Evolutionary conservation across 108 stramenopile species (phyloP), one percentile per base, ranked within the genome.

Genomic region (Tribonema minus): DNA sequence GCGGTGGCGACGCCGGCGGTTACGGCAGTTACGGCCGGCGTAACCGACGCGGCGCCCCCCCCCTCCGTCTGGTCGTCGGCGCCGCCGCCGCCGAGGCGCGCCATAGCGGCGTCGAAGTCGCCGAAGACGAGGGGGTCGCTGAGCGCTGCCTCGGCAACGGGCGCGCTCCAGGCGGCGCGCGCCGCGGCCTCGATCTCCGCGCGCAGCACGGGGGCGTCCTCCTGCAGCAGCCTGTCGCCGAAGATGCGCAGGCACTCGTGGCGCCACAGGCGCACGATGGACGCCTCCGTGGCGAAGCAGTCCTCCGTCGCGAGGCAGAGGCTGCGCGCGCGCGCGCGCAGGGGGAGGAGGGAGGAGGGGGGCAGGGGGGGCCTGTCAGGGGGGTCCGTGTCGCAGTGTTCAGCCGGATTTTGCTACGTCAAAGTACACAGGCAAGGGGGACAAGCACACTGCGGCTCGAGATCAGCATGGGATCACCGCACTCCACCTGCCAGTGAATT

Each of bases 241-340:
- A 90, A 89, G 27, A 90, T 83, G 27, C 90, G 87, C 7, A 66
- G 39, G 58, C 84, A 84, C 84, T 90, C 90, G 75, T 90, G 88
- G 46, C 88, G 75, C 88, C 88, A 90, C 15, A 90, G 62, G 1
- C 90, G 82, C 31, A 87, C 87, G 23, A 86, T 37, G 6, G 61
- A 32, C 31, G 37, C 36, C 34, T 36, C 46, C 9, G 59, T 35
- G 31, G 20, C 15, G 60, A 88, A 64, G 33, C 54, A 75, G 37
- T 90, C 90, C 23, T 87, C 79, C 0, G 88, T 89, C 36, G 88
- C 87, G 25, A 83, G 80, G 81, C 89, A 89, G n/a, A 90, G 54
- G 20, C 46, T 54, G 46, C 15, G 9, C n/a, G n/a, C n/a, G n/a
- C n/a, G n/a, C n/a, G n/a, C n/a, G n/a, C n/a, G n/a, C n/a, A n/a